These are phyloP conservation scores for Myriosclerotinia curreyana DNA, from an alignment of 2,329 filamentous ascomycete species.

Conservation along the genomic window DNA sequence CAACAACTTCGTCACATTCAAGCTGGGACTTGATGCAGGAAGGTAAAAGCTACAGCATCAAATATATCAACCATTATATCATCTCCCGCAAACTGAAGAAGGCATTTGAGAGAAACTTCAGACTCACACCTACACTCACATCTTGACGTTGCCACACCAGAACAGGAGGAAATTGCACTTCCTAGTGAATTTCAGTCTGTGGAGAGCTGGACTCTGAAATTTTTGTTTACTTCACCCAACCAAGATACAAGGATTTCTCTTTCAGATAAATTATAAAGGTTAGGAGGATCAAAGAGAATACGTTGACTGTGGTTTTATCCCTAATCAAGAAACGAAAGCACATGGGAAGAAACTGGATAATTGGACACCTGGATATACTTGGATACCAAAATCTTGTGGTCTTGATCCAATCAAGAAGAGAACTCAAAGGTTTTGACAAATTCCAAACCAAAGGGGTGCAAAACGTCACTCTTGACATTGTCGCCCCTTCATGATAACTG, in stretches of 20 bases:
- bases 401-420: not conserved
- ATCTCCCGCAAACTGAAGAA: not conserved
- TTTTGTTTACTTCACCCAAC: no score
- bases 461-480: not conserved
- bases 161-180: no score
- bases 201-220: not conserved
- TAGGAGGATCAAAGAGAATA: not conserved
- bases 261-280: not conserved
- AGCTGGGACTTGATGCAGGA: not conserved
- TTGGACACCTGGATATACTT: fast-evolving
- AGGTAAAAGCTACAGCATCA: not conserved
- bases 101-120: not conserved
- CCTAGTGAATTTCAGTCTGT: not conserved
- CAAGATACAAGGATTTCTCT: no score
- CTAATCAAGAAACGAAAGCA: not conserved
- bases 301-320: not conserved
- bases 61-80: not conserved
- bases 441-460: not conserved
- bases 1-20: not conserved
- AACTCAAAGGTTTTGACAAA: not conserved
- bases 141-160: not conserved
- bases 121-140: no score
- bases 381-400: not conserved
- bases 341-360: no score
- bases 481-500: not conserved